These are phyloP conservation scores for Hyphopichia pseudoburtonii DNA, from an alignment of 1,139 yeast genomes.

Conservation along the genomic window DNA sequence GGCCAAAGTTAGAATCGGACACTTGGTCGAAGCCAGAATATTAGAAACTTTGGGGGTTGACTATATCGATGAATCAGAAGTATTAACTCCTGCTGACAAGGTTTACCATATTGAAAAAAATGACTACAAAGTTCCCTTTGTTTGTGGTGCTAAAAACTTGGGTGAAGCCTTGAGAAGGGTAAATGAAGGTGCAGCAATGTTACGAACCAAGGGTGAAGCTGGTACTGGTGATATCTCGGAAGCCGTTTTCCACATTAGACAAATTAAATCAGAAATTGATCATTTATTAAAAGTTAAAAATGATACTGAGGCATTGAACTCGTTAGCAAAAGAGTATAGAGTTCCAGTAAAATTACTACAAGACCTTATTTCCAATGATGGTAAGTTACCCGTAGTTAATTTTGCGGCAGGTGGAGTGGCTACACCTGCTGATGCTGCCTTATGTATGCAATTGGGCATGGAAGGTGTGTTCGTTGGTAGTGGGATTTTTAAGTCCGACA, in stretches of 20 bases:
- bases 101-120: constrained; percentile 62
- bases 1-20: constrained; percentile 90
- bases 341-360: constrained; percentile 58
- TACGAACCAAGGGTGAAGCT: constrained; percentile 86
- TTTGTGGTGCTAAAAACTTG: constrained; percentile 81
- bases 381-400: constrained; percentile 79
- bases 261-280: constrained; percentile 57
- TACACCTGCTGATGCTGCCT: constrained; percentile 86
- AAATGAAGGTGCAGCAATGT: constrained; percentile 86
- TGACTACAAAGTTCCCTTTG: constrained; percentile 73
- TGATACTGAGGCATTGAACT: constrained; percentile 44
- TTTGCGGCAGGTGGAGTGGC: constrained; percentile 93
- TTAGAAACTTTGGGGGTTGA: constrained; percentile 73
- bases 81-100: constrained; percentile 80
- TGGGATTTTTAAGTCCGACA: constrained; percentile 75
- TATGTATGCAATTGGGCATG: constrained; percentile 88
- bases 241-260: constrained; percentile 76
- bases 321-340: constrained; percentile 56
- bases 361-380: constrained; percentile 50
- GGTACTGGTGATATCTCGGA: constrained; percentile 88
- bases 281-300: constrained; percentile 35
- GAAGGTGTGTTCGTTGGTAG: constrained; percentile 93
- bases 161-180: constrained; percentile 85
- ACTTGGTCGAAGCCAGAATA: constrained; percentile 79
- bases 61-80: constrained; percentile 85